phyloP scores from a whole-genome alignment of 73 alveolate genomes.

The Effrenium voratum region DNA sequence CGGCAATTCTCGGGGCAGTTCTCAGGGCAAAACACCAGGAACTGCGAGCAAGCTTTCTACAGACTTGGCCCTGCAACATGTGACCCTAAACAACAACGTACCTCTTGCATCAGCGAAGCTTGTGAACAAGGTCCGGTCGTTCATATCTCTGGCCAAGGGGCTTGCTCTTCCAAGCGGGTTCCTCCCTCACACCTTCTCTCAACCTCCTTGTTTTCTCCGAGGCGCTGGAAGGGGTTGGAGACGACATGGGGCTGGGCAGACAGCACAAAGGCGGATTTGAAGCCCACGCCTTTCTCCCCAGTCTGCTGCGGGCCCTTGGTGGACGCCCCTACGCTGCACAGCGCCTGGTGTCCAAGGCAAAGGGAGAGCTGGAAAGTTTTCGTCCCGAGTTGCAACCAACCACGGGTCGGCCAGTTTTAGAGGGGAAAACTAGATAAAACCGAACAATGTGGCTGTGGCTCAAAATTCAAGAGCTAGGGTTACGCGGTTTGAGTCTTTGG shows the following conservation, averaged over 20 bases:
- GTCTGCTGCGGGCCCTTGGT: conserved; percentile 31
- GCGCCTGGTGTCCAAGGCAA: too few species aligned
- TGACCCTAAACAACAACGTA: neutral
- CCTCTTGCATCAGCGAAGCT: neutral
- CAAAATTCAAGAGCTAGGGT: too few species aligned
- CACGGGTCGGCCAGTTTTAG: too few species aligned
- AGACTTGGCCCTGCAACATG: neutral
- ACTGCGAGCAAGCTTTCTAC: neutral
- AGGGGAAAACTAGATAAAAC: too few species aligned
- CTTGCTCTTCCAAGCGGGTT: too few species aligned
- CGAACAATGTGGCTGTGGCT: too few species aligned
- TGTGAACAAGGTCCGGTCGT: too few species aligned
- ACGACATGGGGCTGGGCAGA: conserved; percentile 43
- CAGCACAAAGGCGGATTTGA: conserved; percentile 59
- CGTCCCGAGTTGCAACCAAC: too few species aligned
- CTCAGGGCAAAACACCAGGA: neutral
- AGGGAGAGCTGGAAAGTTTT: too few species aligned
- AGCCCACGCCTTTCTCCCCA: conserved; percentile 81
- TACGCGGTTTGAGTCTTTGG: too few species aligned
- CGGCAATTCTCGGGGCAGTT: neutral
- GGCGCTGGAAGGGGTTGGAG: conserved; percentile 47
- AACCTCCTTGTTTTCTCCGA: neutral
- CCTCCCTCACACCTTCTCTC: too few species aligned
- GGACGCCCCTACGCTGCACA: conserved; percentile 32
- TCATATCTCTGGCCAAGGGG: too few species aligned